phyloP scores from a whole-genome alignment of 176 grass and related monocot species.

The Pharus latifolius region DNA sequence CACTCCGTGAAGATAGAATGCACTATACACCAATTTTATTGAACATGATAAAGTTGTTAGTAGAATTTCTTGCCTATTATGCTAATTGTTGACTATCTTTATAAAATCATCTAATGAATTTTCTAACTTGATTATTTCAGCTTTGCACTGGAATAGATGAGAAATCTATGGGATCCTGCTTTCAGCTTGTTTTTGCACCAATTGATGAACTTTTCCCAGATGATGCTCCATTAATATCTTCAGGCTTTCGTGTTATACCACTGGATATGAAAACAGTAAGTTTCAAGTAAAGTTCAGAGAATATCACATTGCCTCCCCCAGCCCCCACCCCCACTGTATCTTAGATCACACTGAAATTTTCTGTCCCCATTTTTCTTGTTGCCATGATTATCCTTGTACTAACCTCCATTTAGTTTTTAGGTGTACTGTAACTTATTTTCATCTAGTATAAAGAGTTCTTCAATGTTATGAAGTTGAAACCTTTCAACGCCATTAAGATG shows the following conservation, averaged over 20 bases:
- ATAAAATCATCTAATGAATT: not conserved
- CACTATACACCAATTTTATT: not conserved
- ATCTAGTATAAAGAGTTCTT: not conserved
- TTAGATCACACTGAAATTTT: not conserved
- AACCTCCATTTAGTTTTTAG: not conserved
- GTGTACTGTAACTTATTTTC: not conserved
- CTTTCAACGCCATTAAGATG: not conserved
- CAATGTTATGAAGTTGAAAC: not conserved
- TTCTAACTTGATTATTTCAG: slow-evolving; percentile 37
- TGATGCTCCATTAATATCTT: slow-evolving; percentile 81
- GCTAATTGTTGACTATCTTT: not conserved
- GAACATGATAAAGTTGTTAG: not conserved
- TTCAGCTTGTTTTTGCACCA: slow-evolving; percentile 96
- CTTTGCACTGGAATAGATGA: slow-evolving; percentile 93
- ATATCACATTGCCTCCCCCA: not conserved
- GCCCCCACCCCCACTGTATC: too few relatives aligned
- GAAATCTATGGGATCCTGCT: slow-evolving; percentile 88
- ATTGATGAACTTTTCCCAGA: slow-evolving; percentile 96
- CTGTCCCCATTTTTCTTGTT: not conserved
- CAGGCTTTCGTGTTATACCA: slow-evolving; percentile 90
- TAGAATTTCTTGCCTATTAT: not conserved
- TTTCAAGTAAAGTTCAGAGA: not conserved
- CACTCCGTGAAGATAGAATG: not conserved
- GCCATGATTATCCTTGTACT: not conserved
- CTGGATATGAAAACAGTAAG: slow-evolving; percentile 83